phyloP scores from a whole-genome alignment of 306 rosid species.

The Lathyrus oleraceus region DNA sequence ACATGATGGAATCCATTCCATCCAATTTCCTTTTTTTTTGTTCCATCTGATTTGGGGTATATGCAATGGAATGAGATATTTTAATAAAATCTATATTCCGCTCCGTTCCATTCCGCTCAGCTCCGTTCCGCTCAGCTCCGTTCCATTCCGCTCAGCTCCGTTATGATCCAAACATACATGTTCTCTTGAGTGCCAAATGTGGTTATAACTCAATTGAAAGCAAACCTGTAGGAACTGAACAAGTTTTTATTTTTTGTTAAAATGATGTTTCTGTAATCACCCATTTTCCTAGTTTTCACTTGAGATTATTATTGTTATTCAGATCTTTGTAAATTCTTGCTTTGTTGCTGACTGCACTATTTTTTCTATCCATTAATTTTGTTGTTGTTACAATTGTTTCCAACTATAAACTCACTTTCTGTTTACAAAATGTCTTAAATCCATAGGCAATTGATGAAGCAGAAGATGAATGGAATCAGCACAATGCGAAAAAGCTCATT shows the following conservation, averaged over 20 bases:
- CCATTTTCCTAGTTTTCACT: background rate
- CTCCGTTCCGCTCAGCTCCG: too few relatives aligned
- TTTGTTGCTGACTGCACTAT: background rate
- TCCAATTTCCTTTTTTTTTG: too few relatives aligned
- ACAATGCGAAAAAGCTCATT: slow-evolving; percentile 79
- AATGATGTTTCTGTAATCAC: background rate
- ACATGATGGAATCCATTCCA: too few relatives aligned
- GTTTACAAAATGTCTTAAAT: slow-evolving; percentile 27
- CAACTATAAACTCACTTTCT: background rate
- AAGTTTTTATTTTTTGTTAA: background rate
- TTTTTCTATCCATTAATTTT: background rate
- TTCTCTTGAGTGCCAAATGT: background rate
- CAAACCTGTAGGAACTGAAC: background rate
- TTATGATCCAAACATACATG: too few relatives aligned
- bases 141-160: too few relatives aligned
- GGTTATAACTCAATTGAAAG: background rate
- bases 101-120: too few relatives aligned
- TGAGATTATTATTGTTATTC: too few relatives aligned
- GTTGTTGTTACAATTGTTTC: background rate
- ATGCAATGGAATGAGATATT: too few relatives aligned
- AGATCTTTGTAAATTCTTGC: too few relatives aligned
- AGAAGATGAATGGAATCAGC: slow-evolving; percentile 97
- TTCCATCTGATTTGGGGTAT: too few relatives aligned
- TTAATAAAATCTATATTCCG: too few relatives aligned
- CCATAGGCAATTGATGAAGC: slow-evolving; percentile 79